Base-by-base conservation (phyloP, 495 filamentous ascomycete species). In the Glutinoglossum americanum region DNA sequence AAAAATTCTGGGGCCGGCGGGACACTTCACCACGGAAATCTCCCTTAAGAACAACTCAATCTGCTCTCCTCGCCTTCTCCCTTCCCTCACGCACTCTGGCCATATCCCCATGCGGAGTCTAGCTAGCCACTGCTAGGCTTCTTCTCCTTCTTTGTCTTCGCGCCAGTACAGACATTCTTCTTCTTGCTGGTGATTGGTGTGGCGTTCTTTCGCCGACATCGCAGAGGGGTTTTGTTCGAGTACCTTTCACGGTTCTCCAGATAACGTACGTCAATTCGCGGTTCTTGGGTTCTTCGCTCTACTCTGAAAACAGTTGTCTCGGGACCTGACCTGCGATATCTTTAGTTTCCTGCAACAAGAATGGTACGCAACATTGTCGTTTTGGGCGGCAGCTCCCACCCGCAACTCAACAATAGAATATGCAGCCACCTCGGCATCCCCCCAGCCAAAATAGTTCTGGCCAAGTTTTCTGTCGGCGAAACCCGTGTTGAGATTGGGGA, bases 351-450 rank as follows among this genome's bases (percentile, higher is more conserved):
- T 45, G n/a, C 41, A 28, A 15, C 57, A 56, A 75, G 53, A 33
- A 92, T 98, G 92, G 90, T 97, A 64, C 85, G 93, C 65, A 95
- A 96, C 69, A 84, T 98, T 60, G 87, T 95, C 63, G 78, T 98
- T 61, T 84, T 98, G 58, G 87, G 89, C 41, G 92, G 92, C 56
- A 87, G 81, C 68, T 94, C 88, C 67, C 93, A 98, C 71, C 89
- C 89, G 6, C 74, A 82, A 64, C 80, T 98, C 64, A 85, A 84
- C 58, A 77, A 89, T 61, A 84, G 74, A 59, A 85, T 98, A 65
- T 94, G 86, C 76, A 78, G 80, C 55, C 81, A 84, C 60, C 81
- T 98, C 47, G 89, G 88, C 58, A 80, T 98, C 57, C 84, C 89
- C 1, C 76, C 80, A 1, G 85, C 87, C 32, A 83, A 85, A 61